These are phyloP conservation scores for Graphilbum fragrans DNA, from an alignment of 2,329 filamentous ascomycete species.

Conservation along the genomic window DNA sequence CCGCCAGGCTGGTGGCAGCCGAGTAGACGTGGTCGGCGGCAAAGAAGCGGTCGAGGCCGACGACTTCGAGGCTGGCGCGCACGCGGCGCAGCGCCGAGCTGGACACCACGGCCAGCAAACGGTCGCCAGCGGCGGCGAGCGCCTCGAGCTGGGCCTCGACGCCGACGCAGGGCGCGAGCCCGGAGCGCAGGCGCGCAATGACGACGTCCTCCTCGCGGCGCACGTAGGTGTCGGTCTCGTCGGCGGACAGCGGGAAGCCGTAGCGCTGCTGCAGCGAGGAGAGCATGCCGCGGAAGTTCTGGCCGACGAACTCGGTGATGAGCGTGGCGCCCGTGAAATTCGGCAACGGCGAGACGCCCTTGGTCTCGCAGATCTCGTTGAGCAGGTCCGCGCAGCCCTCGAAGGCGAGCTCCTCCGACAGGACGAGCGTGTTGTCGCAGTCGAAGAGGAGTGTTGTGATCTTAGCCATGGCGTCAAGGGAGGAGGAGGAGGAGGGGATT, in stretches of 20 bases:
- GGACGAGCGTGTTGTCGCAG: conserved; percentile 84
- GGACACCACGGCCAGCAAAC: conserved; percentile 62
- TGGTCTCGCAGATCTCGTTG: conserved; percentile 68
- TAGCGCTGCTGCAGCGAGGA: conserved; percentile 61
- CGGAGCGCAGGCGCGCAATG: conserved; percentile 63
- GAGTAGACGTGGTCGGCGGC: conserved; percentile 61
- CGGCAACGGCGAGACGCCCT: conserved; percentile 39
- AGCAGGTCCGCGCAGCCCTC: conserved; percentile 81
- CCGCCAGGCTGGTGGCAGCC: conserved; percentile 64
- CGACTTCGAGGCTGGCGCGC: conserved; percentile 65
- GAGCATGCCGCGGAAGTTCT: conserved; percentile 93
- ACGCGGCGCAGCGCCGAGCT: conserved; percentile 71
- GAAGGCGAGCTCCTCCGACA: conserved; percentile 83
- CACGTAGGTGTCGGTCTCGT: conserved; percentile 65
- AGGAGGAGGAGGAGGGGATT: background rate
- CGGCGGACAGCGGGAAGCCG: conserved; percentile 54
- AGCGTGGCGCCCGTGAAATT: conserved; percentile 66
- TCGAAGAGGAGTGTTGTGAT: conserved; percentile 66
- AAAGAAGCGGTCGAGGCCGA: conserved; percentile 72
- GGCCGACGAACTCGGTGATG: conserved; percentile 78
- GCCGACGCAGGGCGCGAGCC: conserved; percentile 55
- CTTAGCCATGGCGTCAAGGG: conserved; percentile 19
- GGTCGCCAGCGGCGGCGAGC: conserved; percentile 44
- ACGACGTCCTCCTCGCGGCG: conserved; percentile 69
- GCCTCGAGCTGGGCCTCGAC: conserved; percentile 56